Evolutionary conservation across 345 rosid species (phyloP), one percentile per base, ranked within the genome.

Genomic region (Camelina neglecta): DNA sequence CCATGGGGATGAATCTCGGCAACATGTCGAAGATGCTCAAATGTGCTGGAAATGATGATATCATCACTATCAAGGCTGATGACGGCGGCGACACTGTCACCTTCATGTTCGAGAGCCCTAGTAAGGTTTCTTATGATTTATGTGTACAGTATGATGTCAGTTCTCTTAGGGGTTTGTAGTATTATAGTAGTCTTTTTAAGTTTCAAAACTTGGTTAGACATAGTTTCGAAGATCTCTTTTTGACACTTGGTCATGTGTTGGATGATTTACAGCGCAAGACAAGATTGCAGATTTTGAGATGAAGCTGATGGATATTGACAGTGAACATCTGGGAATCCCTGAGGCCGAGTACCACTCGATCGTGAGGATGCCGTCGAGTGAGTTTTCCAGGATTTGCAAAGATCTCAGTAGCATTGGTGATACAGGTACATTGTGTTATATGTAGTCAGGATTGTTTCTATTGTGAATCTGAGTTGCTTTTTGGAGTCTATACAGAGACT

Each of bases 51-150:
- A 90, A 93, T 35, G 99, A 95, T 74, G 99, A 95, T 60, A 90
- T 90, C 86, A 87, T 95, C 86, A 95, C 99, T 51, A 80, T 95
- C 84, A 95, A 95, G 71, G 99, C 92, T 2, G 99, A 95, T 16
- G 99, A 95, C 24, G 99, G 98, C 11, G 83, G 98, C 60, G 99
- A 95, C 31, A 91, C 97, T 3, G 96, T 95, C 47, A 93, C 99
- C 36, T 95, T 95, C 86, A 95, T 95, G 99, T 95, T 93, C 49
- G 99, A 95, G 80, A 92, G 92, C 75, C 99, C 99, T 5, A 92
- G 99, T 93, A 86, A 60, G 97, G 12, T 15, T 41, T 41, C 33
- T 39, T 63, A 6, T 24, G 38, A 11, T 20, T 38, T 13, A 23
- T 11, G 3, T 35, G 41, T 63, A 16, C 1, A 44, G 10, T 16